These are phyloP conservation scores for Teunomyces panamensis DNA, from an alignment of 805 yeast species.

Conservation along the genomic window DNA sequence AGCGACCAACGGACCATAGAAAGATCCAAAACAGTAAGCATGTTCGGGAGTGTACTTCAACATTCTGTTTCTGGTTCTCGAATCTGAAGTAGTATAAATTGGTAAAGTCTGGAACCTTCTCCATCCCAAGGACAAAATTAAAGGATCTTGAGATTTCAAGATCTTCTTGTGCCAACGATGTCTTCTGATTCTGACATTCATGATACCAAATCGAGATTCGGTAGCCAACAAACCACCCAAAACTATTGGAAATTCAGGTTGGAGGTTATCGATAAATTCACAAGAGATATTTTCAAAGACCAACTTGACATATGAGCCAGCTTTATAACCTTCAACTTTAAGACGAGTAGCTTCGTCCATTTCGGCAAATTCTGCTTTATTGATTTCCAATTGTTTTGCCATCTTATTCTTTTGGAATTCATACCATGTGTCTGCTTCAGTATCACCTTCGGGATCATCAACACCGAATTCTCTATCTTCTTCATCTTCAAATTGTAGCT, in stretches of 20 bases:
- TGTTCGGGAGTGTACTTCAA: constrained; percentile 98
- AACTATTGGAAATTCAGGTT: constrained; percentile 80
- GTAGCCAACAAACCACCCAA: constrained; percentile 89
- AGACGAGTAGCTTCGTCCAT: constrained; percentile 76
- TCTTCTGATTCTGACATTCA: constrained; percentile 91
- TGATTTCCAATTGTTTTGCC: constrained; percentile 93
- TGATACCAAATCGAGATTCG: constrained; percentile 88
- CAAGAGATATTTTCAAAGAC: constrained; percentile 82
- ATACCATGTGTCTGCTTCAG: constrained; percentile 93
- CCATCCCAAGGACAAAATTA: constrained; percentile 94
- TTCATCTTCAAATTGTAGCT: constrained; percentile 86
- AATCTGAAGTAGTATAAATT: constrained; percentile 92
- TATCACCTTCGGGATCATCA: constrained; percentile 69
- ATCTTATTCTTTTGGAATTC: constrained; percentile 95
- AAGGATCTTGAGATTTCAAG: constrained; percentile 91
- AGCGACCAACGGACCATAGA: constrained; percentile 95
- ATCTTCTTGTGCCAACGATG: constrained; percentile 99
- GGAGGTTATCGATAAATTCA: constrained; percentile 84
- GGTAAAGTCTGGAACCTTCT: constrained; percentile 97
- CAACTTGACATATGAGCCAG: constrained; percentile 90
- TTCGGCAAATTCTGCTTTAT: constrained; percentile 70
- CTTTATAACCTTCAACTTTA: constrained; percentile 84
- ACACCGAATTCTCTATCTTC: constrained; percentile 64
- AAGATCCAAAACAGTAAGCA: constrained; percentile 91
- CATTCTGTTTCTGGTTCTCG: constrained; percentile 97